Conservation (phyloP, 2,329 filamentous ascomycete genomes). For the Scytalidium sp. region DNA sequence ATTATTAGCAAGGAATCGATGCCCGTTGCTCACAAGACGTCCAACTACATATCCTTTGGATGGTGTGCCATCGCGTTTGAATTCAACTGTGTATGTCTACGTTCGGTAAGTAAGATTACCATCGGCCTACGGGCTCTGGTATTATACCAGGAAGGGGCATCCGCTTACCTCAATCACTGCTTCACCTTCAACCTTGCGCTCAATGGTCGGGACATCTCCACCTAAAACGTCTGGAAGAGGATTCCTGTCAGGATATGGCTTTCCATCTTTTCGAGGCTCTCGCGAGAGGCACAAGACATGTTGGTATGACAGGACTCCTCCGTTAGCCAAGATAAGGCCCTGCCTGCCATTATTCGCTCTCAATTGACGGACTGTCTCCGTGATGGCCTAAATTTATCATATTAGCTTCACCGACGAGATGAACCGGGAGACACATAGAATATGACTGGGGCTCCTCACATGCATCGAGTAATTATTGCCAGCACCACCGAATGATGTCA, state of each 20-base stretch:
- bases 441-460: conserved; percentile 32
- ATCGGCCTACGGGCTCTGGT: neutral
- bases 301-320: conserved; percentile 63
- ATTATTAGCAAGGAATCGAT: conserved; percentile 56
- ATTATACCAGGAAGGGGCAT: neutral
- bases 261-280: conserved; percentile 31
- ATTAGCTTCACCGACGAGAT: neutral
- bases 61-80: conserved; percentile 46
- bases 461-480: conserved; percentile 73
- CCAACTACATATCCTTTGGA: conserved; percentile 49
- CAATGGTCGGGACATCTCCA: conserved; percentile 35
- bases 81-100: conserved; percentile 61
- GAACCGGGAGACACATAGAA: neutral
- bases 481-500: conserved; percentile 68
- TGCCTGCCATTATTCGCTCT: conserved; percentile 41
- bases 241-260: conserved; percentile 43
- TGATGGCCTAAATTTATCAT: conserved; percentile 37
- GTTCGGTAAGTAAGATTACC: conserved; percentile 3
- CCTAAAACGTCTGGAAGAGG: conserved; percentile 42
- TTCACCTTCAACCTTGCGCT: conserved; percentile 44
- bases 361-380: conserved; percentile 52
- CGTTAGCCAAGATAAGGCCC: conserved; percentile 63
- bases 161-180: conserved; percentile 49
- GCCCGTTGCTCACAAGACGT: conserved; percentile 39
- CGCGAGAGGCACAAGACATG: conserved; percentile 57